Evolutionary conservation across 2,329 filamentous ascomycete genomes (phyloP), one percentile per base, ranked within the genome.

Genomic region (Cladosporium sp.): DNA sequence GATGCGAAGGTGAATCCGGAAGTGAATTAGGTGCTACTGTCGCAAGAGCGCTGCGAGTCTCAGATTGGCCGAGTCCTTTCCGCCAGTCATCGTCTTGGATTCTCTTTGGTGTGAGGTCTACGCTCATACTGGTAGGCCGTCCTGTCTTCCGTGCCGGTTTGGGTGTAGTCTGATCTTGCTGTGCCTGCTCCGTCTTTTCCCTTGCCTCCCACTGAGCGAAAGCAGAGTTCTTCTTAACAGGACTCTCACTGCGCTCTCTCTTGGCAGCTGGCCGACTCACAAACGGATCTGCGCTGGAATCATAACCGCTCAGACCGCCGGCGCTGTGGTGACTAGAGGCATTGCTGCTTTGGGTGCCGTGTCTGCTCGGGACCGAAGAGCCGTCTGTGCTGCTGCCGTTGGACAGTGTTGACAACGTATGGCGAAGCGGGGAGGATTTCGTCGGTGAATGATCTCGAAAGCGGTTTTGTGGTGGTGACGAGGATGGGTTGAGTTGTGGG

Each of bases 141-240:
- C 55, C 57, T 18, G 56, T 46, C 46, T 65, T 65, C 29, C 57
- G 56, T 21, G 33, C 46, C 37, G 63, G 56, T 33, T 46, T 65
- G 12, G 63, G 63, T 50, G 64, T 66, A 29, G 59, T 62, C 29
- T 65, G 55, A 12, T 65, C 63, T 21, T 62, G 31, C 60, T 71
- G 66, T 11, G 49, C 65, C 62, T 72, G 70, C 56, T 72, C 69
- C 35, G 28, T 62, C 60, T 72, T 71, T 62, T 73, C 71, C 11
- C 71, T 69, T 66, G 71, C 68, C 65, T 73, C 71, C 71, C 71
- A 73, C 62, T 72, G 69, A 28, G 71, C 71, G 46, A 73, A 73
- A 3, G 69, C 70, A 18, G 75, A 68, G 69, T 72, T 75, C 68
- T 75, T 75, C 72, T 76, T 76, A 31, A 76, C 75, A 1, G 75